Base-by-base conservation (phyloP, 768 basidiomycete species). In the Lactarius sp. region DNA sequence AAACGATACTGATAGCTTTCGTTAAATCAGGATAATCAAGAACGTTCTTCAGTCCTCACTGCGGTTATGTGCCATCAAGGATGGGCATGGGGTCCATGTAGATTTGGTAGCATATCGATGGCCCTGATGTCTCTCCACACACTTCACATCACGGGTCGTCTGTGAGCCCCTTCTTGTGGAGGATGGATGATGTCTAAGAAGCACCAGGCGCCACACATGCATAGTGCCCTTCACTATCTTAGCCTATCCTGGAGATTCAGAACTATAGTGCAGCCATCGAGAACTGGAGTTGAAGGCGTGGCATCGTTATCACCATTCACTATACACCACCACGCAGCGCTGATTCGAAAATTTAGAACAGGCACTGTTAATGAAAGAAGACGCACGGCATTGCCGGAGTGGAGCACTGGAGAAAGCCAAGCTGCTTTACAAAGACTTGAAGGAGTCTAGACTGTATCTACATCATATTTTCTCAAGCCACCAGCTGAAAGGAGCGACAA, bases 241-340 rank as follows among this genome's bases (percentile, higher is more conserved):
- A 52, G 22, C 64, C 64, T 10, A 65, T 65, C 64, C 27, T 33
- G 54, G 64, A 0, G 9, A 42, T 53, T 54, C 4, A 14, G 52
- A 42, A 13, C 12, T 13, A 34, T 13, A 16, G 18, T 0, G 33
- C 9, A 8, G 51, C 10, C 36, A 52, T 49, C 44, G 36, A 47
- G 50, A 60, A n/a, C 13, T 16, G n/a, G 31, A n/a, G 14, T 41
- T 44, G 60, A 54, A 37, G 42, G 46, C 44, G 52, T 49, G 20
- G 59, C 52, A 46, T 44, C 52, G 52, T 49, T 56, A 56, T 33
- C 61, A 42, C 33, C 27, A 27, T 27, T 27, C 27, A 27, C 27
- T 27, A 27, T 27, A 27, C 27, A 20, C 31, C 13, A 27, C 12
- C 3, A 13, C 42, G 27, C 55, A 13, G 16, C 16, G 8, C 7